Evolutionary conservation across 768 basidiomycete genomes (phyloP).

Genomic region (Nidularia pulvinata): DNA sequence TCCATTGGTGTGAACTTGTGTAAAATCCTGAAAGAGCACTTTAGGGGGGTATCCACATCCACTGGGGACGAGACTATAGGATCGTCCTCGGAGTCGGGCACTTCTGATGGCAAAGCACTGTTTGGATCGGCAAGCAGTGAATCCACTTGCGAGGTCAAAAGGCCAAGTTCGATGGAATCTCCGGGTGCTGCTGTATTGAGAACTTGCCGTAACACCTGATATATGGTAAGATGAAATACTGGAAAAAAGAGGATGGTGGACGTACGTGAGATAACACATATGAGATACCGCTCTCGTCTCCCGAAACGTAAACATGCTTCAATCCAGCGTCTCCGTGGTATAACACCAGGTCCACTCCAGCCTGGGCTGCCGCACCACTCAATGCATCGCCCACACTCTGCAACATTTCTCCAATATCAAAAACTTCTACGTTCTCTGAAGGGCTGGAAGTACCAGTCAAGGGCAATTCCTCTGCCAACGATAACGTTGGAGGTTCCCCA

Average conservation of each 20-base stretch:
- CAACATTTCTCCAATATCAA: conserved; percentile 90
- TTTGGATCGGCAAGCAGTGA: conserved; percentile 2
- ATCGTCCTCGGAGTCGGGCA: conserved; percentile 18
- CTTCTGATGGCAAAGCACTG: conserved; percentile 5
- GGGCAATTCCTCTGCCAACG: neutral
- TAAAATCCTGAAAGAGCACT: conserved; percentile 44
- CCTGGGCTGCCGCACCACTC: conserved; percentile 80
- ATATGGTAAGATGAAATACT: conserved; percentile 3
- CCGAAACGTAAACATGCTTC: conserved; percentile 83
- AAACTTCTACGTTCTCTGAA: conserved; percentile 49
- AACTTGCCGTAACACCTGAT: conserved; percentile 83
- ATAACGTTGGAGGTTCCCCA: conserved; percentile 13
- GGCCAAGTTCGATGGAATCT: conserved; percentile 86
- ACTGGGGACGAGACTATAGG: conserved; percentile 14
- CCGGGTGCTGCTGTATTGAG: conserved; percentile 65
- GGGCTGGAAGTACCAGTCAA: neutral
- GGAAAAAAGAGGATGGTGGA: conserved; percentile 16
- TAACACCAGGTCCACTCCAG: conserved; percentile 87
- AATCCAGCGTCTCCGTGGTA: conserved; percentile 89
- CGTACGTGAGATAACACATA: conserved; percentile 87
- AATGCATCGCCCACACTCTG: conserved; percentile 89
- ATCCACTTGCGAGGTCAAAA: conserved; percentile 43
- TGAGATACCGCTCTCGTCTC: conserved; percentile 82
- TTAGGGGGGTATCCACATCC: conserved; percentile 31
- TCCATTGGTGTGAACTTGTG: conserved; percentile 36